Evolutionary conservation across 768 basidiomycete species (phyloP).

Genomic region (Xerocomellus amylosporus): DNA sequence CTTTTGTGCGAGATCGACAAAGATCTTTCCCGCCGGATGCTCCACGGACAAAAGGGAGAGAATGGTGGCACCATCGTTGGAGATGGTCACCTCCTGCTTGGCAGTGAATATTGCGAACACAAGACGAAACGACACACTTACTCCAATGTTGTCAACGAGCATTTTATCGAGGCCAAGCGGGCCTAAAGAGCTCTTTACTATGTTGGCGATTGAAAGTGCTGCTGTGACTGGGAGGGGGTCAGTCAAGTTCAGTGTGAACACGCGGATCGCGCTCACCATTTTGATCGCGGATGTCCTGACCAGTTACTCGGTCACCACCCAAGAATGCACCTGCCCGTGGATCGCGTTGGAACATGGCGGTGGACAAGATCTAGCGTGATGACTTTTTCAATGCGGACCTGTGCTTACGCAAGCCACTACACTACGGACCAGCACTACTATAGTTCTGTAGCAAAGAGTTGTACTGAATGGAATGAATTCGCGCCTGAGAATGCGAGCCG

Average conservation of each 20-base stretch:
- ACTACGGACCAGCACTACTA: no score
- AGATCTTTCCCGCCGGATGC: conserved; percentile 95
- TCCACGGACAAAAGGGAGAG: conserved; percentile 90
- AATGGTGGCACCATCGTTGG: conserved; percentile 99
- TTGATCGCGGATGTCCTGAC: conserved; percentile 95
- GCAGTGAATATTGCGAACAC: conserved; percentile 8
- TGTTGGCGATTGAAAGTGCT: conserved; percentile 94
- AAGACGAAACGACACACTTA: conserved; percentile 37
- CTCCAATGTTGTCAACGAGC: conserved; percentile 97
- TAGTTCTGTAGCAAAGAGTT: not conserved
- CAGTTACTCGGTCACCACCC: conserved; percentile 90
- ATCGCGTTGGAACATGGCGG: conserved; percentile 83
- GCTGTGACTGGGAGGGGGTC: conserved; percentile 67
- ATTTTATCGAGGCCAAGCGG: conserved; percentile 95
- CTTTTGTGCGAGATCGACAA: conserved; percentile 97
- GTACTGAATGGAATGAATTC: not conserved
- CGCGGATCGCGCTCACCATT: conserved; percentile 61
- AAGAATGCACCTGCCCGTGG: conserved; percentile 88
- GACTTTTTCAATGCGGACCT: no score
- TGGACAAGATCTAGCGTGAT: conserved; percentile 1
- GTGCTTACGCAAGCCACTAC: conserved; percentile 24
- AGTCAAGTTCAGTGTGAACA: not conserved
- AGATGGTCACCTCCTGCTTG: conserved; percentile 93
- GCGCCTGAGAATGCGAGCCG: not conserved
- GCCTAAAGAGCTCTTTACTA: conserved; percentile 93